These are phyloP conservation scores for Aspergillus sp. DNA, from an alignment of 2,329 filamentous ascomycete genomes.

Conservation along the genomic window DNA sequence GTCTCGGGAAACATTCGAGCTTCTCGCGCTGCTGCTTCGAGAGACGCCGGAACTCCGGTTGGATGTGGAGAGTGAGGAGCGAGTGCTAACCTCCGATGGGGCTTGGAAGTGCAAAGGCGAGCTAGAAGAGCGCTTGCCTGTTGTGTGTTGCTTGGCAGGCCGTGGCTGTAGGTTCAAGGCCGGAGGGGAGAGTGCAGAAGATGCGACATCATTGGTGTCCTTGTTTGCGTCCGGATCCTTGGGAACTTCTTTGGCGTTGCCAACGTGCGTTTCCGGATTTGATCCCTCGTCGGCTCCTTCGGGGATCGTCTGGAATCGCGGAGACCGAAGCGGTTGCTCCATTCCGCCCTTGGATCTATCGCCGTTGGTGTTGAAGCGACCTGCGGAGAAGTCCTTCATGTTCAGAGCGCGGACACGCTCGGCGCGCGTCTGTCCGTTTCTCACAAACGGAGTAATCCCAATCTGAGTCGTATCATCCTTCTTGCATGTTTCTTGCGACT, in stretches of 20 bases:
- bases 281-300: not conserved
- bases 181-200: conserved; percentile 25
- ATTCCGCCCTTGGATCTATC: conserved; percentile 1
- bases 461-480: conserved; percentile 5
- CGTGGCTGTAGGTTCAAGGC: conserved; percentile 20
- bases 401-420: conserved; percentile 27
- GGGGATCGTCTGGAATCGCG: not conserved
- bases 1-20: conserved; percentile 18
- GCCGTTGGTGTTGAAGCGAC: conserved; percentile 18
- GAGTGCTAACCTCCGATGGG: conserved; percentile 10
- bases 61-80: conserved; percentile 6
- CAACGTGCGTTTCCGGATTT: not conserved
- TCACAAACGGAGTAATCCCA: conserved; percentile 10
- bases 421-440: conserved; percentile 18
- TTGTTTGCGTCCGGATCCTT: not conserved
- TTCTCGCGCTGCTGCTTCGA: conserved; percentile 25
- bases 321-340: not conserved
- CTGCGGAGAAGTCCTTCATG: conserved; percentile 27
- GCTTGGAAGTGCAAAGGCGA: conserved; percentile 9
- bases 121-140: conserved; percentile 17
- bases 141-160: conserved; percentile 5
- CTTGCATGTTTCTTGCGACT: not conserved
- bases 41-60: conserved; percentile 17
- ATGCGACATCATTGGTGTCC: not conserved
- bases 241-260: not conserved